Percentiles rank a stretch among this genome's conserved stretches.
These are phyloP conservation scores for Pythium dissotocum DNA, from an alignment of 352 stramenopile species.

Conservation along the genomic window DNA sequence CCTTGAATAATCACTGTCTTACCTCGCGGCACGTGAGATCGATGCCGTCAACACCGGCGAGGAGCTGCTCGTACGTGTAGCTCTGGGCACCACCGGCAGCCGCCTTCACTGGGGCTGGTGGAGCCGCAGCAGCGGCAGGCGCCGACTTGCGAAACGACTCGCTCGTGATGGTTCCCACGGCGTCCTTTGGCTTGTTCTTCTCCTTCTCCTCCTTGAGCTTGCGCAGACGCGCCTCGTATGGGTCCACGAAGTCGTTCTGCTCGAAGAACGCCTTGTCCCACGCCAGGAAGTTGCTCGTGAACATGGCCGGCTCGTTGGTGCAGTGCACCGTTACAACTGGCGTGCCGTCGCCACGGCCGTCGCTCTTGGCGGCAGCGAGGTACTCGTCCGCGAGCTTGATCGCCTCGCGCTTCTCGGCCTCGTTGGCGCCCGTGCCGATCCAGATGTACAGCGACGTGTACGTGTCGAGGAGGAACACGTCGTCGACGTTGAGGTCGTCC, in stretches of 20 bases:
- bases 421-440: slow-evolving; percentile 81
- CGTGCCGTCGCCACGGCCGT: slow-evolving; percentile 80
- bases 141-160: slow-evolving; percentile 35
- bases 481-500: slow-evolving; percentile 89
- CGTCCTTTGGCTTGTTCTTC: slow-evolving; percentile 63
- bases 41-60: slow-evolving; percentile 75
- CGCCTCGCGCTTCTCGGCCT: slow-evolving; percentile 69
- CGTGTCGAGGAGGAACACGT: slow-evolving; percentile 92
- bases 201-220: slow-evolving; percentile 81
- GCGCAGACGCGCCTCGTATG: slow-evolving; percentile 83
- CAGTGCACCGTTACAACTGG: slow-evolving; percentile 83
- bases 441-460: slow-evolving; percentile 91
- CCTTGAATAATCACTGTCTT: not conserved
- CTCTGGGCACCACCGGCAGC: slow-evolving; percentile 38
- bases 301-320: slow-evolving; percentile 85
- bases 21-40: slow-evolving; percentile 78
- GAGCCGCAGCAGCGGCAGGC: slow-evolving; percentile 15
- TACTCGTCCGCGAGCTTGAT: slow-evolving; percentile 74
- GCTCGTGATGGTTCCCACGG: slow-evolving; percentile 55
- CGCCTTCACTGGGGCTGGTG: slow-evolving; percentile 16
- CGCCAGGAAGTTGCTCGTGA: slow-evolving; percentile 90
- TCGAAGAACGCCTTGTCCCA: slow-evolving; percentile 85
- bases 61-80: slow-evolving; percentile 67
- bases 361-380: slow-evolving; percentile 65
- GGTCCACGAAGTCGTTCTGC: slow-evolving; percentile 89